Percentiles rank a stretch among this genome's conserved stretches.
Evolutionary conservation across 345 rosid species (phyloP).

Genomic region (Populus pruinosa): DNA sequence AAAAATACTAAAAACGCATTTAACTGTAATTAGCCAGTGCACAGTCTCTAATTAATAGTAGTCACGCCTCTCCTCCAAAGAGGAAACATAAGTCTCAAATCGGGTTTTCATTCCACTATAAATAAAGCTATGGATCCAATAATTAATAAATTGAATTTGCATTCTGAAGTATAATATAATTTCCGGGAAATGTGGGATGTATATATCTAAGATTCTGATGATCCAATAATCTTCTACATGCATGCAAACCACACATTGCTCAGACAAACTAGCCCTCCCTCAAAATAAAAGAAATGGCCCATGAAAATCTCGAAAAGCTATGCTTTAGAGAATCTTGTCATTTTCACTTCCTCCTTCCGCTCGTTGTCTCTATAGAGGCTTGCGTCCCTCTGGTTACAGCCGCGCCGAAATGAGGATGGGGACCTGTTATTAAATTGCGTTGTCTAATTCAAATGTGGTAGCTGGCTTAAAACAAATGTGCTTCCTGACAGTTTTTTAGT

Average conservation of each 20-base stretch:
- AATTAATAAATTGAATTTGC: neutral
- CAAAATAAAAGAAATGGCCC: no score
- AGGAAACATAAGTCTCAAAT: neutral
- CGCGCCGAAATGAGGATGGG: no score
- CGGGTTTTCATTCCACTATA: neutral
- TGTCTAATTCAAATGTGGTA: no score
- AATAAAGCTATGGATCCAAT: neutral
- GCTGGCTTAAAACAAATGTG: neutral
- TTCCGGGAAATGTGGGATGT: neutral
- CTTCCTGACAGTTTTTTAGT: conserved; percentile 3
- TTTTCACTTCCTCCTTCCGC: no score
- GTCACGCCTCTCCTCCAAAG: neutral
- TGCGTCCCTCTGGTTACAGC: no score
- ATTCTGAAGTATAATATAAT: neutral
- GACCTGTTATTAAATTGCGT: no score
- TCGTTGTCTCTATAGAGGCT: no score
- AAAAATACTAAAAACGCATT: neutral
- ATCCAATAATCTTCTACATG: neutral
- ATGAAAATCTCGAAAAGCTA: no score
- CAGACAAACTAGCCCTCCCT: neutral
- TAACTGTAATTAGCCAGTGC: neutral
- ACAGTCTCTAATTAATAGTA: no score
- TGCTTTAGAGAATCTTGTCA: no score
- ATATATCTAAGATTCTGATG: neutral
- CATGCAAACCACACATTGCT: no score